phyloP scores from a whole-genome alignment of 805 yeast genomes.

The Saccharomycopsis guyanensis region DNA sequence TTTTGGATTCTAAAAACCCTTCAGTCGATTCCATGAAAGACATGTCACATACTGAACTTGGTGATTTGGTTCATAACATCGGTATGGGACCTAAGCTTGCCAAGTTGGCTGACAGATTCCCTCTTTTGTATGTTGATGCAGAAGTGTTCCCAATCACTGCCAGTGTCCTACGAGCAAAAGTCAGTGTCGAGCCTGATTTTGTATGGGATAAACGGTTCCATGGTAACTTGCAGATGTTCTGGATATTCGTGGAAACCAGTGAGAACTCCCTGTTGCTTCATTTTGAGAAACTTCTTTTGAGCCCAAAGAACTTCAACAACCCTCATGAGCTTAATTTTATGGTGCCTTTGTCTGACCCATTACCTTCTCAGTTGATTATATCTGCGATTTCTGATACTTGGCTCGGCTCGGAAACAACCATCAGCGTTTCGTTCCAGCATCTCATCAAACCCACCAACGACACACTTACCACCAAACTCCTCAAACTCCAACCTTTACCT shows the following conservation, averaged over 20 bases:
- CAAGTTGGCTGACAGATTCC: slow-evolving; percentile 61
- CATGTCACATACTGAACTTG: slow-evolving; percentile 67
- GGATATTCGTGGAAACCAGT: slow-evolving; percentile 89
- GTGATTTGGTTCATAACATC: slow-evolving; percentile 80
- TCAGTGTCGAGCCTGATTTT: slow-evolving; percentile 66
- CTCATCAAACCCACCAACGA: slow-evolving; percentile 83
- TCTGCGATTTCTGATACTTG: slow-evolving; percentile 77
- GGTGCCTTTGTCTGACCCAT: slow-evolving; percentile 82
- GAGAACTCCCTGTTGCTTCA: slow-evolving; percentile 60
- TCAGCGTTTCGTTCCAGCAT: slow-evolving; percentile 82
- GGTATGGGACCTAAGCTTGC: slow-evolving; percentile 62
- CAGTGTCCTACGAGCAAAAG: slow-evolving; percentile 76
- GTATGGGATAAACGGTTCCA: slow-evolving; percentile 78
- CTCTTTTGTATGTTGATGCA: slow-evolving; percentile 64
- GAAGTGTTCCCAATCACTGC: slow-evolving; percentile 85
- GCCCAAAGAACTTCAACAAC: slow-evolving; percentile 44
- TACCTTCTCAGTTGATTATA: slow-evolving; percentile 83
- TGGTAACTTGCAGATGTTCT: slow-evolving; percentile 78
- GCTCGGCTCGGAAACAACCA: slow-evolving; percentile 77
- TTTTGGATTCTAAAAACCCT: slow-evolving; percentile 56
- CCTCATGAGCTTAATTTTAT: slow-evolving; percentile 80
- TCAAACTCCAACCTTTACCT: slow-evolving; percentile 82
- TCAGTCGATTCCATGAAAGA: slow-evolving; percentile 68
- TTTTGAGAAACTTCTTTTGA: slow-evolving; percentile 70
- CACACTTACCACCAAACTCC: slow-evolving; percentile 72